Percentiles rank a stretch among this genome's conserved stretches.
phyloP scores from a whole-genome alignment of 2,329 filamentous ascomycete genomes.

The Blumeria hordei region DNA sequence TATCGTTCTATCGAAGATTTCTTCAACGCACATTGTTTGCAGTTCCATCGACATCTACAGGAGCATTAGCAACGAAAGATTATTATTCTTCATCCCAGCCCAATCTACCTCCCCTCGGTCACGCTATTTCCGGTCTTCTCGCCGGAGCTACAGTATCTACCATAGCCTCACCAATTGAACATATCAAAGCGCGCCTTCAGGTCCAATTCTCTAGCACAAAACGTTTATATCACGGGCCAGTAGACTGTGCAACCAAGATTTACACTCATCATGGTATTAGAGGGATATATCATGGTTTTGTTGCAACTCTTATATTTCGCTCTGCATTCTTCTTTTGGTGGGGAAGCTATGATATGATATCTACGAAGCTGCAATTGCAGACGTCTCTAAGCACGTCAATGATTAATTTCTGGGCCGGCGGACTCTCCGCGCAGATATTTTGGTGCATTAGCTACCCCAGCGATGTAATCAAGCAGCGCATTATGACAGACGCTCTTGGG shows the following conservation, averaged over 20 bases:
- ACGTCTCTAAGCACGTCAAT: slow-evolving; percentile 52
- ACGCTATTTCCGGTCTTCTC: slow-evolving; percentile 68
- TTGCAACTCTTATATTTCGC: slow-evolving; percentile 68
- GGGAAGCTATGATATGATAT: slow-evolving; percentile 78
- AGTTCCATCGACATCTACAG: not conserved
- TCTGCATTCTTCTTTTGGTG: slow-evolving; percentile 97
- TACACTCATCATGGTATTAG: slow-evolving; percentile 45
- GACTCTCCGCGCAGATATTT: slow-evolving; percentile 77
- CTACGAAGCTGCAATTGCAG: slow-evolving; percentile 36
- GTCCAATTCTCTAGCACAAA: slow-evolving; percentile 69
- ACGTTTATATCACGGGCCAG: slow-evolving; percentile 60
- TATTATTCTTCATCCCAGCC: slow-evolving; percentile 3
- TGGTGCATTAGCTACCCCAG: slow-evolving; percentile 83
- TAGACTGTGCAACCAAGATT: slow-evolving; percentile 59
- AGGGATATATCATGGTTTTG: slow-evolving; percentile 69
- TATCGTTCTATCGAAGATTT: slow-evolving; percentile 72
- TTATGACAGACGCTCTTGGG: slow-evolving; percentile 87
- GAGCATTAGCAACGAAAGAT: not conserved
- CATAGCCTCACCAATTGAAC: slow-evolving; percentile 81
- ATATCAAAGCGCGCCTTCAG: slow-evolving; percentile 82
- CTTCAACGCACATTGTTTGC: slow-evolving; percentile 57
- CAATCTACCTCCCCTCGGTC: slow-evolving; percentile 50
- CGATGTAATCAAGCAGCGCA: slow-evolving; percentile 83
- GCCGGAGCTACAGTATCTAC: slow-evolving; percentile 80
- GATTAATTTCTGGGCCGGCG: slow-evolving; percentile 94